Evolutionary conservation across 2,329 filamentous ascomycete genomes (phyloP), one percentile per base, ranked within the genome.

Genomic region (Fusarium buxicola): DNA sequence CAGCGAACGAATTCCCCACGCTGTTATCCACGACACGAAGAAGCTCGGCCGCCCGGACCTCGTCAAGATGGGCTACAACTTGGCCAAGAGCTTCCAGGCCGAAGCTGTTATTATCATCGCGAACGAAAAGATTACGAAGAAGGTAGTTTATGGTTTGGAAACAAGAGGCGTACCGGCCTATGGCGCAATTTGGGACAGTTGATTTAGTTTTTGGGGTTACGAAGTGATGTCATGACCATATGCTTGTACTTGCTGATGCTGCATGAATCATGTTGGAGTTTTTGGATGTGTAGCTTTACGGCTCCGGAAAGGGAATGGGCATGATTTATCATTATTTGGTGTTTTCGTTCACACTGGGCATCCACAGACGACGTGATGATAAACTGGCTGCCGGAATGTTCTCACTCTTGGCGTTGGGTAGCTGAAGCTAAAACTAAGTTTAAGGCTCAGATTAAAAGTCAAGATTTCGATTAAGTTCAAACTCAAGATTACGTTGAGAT

Each of bases 41-140:
- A 74, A 76, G 41, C 78, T 79, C 13, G 88, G 87, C 0, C 80
- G 89, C n/a, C 82, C 87, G 2, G 84, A 92, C 58, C 71, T 84
- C 12, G 77, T 81, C 16, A 73, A 74, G 46, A 80, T 80, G 74
- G 75, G 77, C 4, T 82, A 78, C 71, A 82, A 91, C 71, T 67
- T 89, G 24, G 79, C 78, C 5, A 78, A 87, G 45, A 80, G 83
- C 31, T 87, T 84, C 69, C 75, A 78, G 11, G 76, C 88, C 1
- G 89, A 92, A 78, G 90, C 89, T 2, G 88, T 92, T 13, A 88
- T 92, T 69, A 84, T 92, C 55, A 88, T 93, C 66, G 88, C 86
- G 39, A 92, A 92, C 72, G 85, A 88, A 57, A 82, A 76, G 57
- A 82, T 92, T 21, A 92, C 89, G 5, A 82, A 82, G 68, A 85